Base-by-base conservation (phyloP, 768 basidiomycete genomes). In the Mycena venus region DNA sequence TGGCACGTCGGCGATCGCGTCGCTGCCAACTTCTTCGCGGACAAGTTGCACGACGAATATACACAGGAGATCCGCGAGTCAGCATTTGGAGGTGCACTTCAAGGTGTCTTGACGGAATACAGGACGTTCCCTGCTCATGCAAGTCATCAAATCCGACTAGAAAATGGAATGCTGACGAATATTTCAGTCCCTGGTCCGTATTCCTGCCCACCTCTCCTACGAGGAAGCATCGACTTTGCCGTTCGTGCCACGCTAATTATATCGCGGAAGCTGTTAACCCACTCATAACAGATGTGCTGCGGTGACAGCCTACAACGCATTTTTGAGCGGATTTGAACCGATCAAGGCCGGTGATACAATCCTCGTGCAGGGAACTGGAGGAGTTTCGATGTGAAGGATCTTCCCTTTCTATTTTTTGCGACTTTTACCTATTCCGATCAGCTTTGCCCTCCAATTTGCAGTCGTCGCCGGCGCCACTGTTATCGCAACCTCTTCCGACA, bases 401-500 rank as follows among this genome's bases (percentile, higher is more conserved):
- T 29, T 55, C n/a, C 8, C 32, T n/a, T 11, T 17, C 21, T 51
- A 47, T 36, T 11, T 10, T 51, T 51, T 51, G 25, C 31, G 17
- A 53, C 42, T 42, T 42, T 42, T 42, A 58, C 23, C 23, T 66
- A 53, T 36, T 32, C 77, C 58, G 78, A 42, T 7, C 53, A 89
- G 90, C 47, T 92, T 90, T 76, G 92, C 85, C 3, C 82, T 89
- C 3, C 91, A 93, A 80, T 81, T 94, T 55, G 92, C 92, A 2
- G 86, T 91, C 51, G 89, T 90, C 3, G 86, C 90, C 10, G 92
- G 92, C 40, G 92, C 92, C 2, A 88, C 82, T 1, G 91, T 93
- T 70, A 92, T 94, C 75, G 86, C 87, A 31, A 94, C 92, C 0
- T 93, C 92, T 0, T 93, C 91, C 0, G 91, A 91, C 0, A 91